These are phyloP conservation scores for Sarocladium kiliense DNA, from an alignment of 2,329 filamentous ascomycete genomes.

Conservation along the genomic window DNA sequence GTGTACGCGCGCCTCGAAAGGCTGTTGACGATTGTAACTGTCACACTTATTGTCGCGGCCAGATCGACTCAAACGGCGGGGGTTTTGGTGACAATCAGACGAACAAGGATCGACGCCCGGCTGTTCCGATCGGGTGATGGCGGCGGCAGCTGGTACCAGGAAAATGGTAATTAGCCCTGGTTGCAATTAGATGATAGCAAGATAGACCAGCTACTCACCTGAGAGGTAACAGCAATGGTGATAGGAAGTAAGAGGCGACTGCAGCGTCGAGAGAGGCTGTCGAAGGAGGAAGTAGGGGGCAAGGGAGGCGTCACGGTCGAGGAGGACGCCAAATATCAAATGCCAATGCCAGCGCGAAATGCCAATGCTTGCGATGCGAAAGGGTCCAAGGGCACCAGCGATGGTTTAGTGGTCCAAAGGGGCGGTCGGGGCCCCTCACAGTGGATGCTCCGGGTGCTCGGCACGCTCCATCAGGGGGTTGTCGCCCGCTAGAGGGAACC, in stretches of 20 bases:
- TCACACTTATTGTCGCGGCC: neutral
- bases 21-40: neutral
- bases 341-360: neutral
- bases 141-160: neutral
- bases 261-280: neutral
- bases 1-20: neutral
- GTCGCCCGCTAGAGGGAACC: neutral
- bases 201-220: neutral
- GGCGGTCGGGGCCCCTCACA: neutral
- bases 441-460: neutral
- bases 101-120: slow-evolving; percentile 6
- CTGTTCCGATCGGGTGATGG: slow-evolving; percentile 4
- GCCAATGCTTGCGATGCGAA: neutral
- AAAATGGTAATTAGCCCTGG: neutral
- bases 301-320: neutral
- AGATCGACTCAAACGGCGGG: neutral
- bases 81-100: neutral
- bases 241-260: neutral
- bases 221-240: neutral
- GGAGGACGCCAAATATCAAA: neutral
- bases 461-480: neutral
- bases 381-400: neutral
- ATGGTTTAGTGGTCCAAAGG: neutral
- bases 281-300: neutral
- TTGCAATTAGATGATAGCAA: neutral